These are phyloP conservation scores for Setaria viridis DNA, from an alignment of 202 grass and related monocot species.

Conservation along the genomic window DNA sequence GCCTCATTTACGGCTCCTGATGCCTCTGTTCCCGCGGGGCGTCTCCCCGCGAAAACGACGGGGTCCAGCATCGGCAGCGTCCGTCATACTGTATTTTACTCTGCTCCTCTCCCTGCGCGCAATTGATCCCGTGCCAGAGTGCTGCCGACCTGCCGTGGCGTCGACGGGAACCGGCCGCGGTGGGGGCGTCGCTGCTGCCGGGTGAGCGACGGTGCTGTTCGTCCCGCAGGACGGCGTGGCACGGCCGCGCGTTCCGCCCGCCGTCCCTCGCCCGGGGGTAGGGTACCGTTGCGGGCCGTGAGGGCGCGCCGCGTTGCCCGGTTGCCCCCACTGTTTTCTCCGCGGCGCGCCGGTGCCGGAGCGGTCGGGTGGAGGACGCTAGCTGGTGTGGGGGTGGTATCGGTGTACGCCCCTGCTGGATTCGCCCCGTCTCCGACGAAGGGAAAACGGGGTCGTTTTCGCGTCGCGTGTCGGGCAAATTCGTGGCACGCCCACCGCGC, in stretches of 20 bases:
- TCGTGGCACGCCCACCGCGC: no score
- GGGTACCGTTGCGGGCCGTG: no score
- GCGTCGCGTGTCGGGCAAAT: no score
- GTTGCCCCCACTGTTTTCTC: not conserved
- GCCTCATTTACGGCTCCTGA: slow-evolving; percentile 17
- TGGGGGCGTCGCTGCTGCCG: no score
- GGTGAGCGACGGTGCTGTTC: no score
- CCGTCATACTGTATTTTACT: not conserved
- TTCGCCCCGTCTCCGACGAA: no score
- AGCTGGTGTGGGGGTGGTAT: no score
- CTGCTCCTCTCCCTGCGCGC: not conserved
- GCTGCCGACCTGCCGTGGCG: not conserved
- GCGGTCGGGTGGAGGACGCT: no score
- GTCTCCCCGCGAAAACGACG: slow-evolving; percentile 16
- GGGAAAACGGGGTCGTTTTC: no score
- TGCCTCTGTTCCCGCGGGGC: not conserved
- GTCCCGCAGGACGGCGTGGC: not conserved
- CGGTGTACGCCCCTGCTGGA: no score
- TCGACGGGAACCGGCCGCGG: slow-evolving; percentile 6
- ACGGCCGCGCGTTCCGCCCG: not conserved
- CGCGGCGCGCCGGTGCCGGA: not conserved
- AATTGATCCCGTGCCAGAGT: not conserved
- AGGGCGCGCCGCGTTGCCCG: not conserved
- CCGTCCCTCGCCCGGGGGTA: no score
- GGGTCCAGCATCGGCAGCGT: not conserved